These are phyloP conservation scores for Naganishia cerealis DNA, from an alignment of 1,284 basidiomycete species.

Conservation along the genomic window DNA sequence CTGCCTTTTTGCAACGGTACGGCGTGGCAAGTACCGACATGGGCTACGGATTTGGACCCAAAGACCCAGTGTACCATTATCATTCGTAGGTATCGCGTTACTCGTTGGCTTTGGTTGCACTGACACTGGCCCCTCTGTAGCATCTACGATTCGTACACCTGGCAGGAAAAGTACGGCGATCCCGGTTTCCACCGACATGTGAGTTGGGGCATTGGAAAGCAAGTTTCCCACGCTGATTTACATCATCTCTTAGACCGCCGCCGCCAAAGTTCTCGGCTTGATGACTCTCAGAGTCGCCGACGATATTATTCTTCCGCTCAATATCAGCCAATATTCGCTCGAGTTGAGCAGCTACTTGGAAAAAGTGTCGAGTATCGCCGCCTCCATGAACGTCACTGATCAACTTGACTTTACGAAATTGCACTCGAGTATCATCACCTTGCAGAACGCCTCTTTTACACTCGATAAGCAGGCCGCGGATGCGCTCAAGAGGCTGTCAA, in stretches of 20 bases:
- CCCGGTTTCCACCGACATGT: slow-evolving; percentile 73
- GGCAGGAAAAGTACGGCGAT: slow-evolving; percentile 70
- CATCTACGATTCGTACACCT: slow-evolving; percentile 73
- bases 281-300: slow-evolving; percentile 65
- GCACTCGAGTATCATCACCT: slow-evolving; percentile 57
- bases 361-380: slow-evolving; percentile 44
- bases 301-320: slow-evolving; percentile 65
- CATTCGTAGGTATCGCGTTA: slow-evolving; percentile 57
- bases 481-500: slow-evolving; percentile 51
- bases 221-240: slow-evolving; percentile 10
- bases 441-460: slow-evolving; percentile 60
- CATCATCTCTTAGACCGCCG: slow-evolving; percentile 58
- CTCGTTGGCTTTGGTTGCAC: not conserved
- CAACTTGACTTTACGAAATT: slow-evolving; percentile 59
- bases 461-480: slow-evolving; percentile 61
- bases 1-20: slow-evolving; percentile 65
- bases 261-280: slow-evolving; percentile 67
- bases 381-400: slow-evolving; percentile 34
- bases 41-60: slow-evolving; percentile 56
- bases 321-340: slow-evolving; percentile 71
- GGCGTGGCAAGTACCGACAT: slow-evolving; percentile 60
- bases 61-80: slow-evolving; percentile 73
- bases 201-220: slow-evolving; percentile 34
- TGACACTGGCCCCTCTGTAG: not conserved
- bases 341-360: slow-evolving; percentile 66